Evolutionary conservation across 2,329 filamentous ascomycete species (phyloP).

Genomic region (Didymella sp.): DNA sequence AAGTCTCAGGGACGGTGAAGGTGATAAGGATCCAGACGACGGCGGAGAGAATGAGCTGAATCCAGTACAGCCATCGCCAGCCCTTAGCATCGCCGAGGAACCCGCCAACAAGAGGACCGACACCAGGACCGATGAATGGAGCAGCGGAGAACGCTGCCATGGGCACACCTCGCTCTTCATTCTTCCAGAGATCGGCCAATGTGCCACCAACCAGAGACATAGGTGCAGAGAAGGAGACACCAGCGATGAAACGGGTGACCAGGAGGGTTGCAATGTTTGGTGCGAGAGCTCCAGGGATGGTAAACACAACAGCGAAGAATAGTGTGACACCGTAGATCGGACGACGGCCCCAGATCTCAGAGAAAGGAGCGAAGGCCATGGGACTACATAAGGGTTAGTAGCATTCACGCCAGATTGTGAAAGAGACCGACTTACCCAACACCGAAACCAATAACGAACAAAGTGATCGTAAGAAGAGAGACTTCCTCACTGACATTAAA

Average conservation of each 20-base stretch:
- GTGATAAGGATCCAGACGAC: slow-evolving; percentile 77
- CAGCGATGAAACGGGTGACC: slow-evolving; percentile 78
- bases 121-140: slow-evolving; percentile 81
- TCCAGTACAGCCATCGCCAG: slow-evolving; percentile 88
- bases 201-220: slow-evolving; percentile 88
- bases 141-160: slow-evolving; percentile 87
- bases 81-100: slow-evolving; percentile 73
- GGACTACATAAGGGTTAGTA: slow-evolving; percentile 60
- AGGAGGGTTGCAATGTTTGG: slow-evolving; percentile 79
- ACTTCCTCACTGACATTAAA: slow-evolving; percentile 77
- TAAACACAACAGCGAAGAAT: slow-evolving; percentile 74
- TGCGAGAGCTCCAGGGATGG: slow-evolving; percentile 79
- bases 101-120: slow-evolving; percentile 68
- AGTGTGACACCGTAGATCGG: slow-evolving; percentile 75
- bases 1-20: slow-evolving; percentile 91
- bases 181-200: slow-evolving; percentile 82
- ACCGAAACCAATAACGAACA: slow-evolving; percentile 85
- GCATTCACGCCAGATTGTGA: neutral
- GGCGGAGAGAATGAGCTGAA: slow-evolving; percentile 78
- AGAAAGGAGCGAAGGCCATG: slow-evolving; percentile 79
- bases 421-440: slow-evolving; percentile 48
- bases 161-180: slow-evolving; percentile 82
- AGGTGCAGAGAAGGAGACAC: slow-evolving; percentile 82
- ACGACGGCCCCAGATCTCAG: slow-evolving; percentile 75
- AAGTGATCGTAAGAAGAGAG: slow-evolving; percentile 71